Base-by-base conservation (phyloP, 768 basidiomycete genomes). In the Tylopilus sp. region DNA sequence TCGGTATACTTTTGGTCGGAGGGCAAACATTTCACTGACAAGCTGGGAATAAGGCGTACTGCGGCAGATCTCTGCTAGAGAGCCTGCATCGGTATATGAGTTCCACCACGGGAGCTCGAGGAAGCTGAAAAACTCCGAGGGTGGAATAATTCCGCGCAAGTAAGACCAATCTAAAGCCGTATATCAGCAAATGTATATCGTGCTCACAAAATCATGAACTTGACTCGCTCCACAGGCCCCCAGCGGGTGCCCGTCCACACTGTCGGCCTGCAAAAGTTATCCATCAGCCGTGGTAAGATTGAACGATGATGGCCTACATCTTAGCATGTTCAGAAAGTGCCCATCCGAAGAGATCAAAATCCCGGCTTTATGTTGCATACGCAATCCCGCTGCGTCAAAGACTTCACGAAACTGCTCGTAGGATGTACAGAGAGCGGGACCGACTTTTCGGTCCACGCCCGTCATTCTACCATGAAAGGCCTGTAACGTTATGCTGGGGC, bases 51-150 rank as follows among this genome's bases (percentile, higher is more conserved):
- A 57, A 24, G 60, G 52, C 3, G 24, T 43, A 26, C 24, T 30
- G 11, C 31, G 52, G 10, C 50, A 61, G 14, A 61, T 33, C 25
- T 53, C 36, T 41, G 25, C 33, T 33, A 61, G 36, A 4, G n/a
- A 4, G 19, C 44, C 36, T 4, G 52, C 19, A 6, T 51, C 46
- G 5, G 30, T 48, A 46, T 51, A 61, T 22, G 52, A 37, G 12
- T 42, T 51, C 52, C 59, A 61, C 60, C 60, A 54, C 45, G 59
- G 55, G 22, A 61, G 42, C n/a, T 48, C 45, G 14, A 61, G 48
- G 36, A 40, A 48, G 9, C 25, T 14, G 54, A 53, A 61, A 45
- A 61, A 38, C 25, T 33, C 19, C 19, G 59, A 54, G 41, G 60
- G 59, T 14, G 59, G 46, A 19, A 49, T 11, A 24, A 50, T 8